Evolutionary conservation across 2,329 filamentous ascomycete species (phyloP), one percentile per base, ranked within the genome.

Genomic region (Claviceps pazoutovae): DNA sequence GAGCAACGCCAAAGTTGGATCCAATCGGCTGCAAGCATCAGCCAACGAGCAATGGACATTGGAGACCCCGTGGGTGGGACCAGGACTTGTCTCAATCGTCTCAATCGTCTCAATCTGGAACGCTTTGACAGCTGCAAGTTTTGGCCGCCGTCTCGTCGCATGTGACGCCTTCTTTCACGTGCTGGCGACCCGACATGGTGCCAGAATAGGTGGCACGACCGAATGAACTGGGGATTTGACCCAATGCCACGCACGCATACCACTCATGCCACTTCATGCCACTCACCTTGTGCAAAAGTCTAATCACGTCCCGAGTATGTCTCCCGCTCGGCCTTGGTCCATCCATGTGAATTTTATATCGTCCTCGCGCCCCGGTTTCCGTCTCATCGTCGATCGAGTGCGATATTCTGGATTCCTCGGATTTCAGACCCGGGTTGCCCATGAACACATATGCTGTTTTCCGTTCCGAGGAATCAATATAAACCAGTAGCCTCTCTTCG

Each of bases 141-240:
- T 34, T 30, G 19, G 6, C 43, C 4, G 5, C 14, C n/a, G 21
- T 30, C 43, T 17, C 46, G 17, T 54, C 46, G 49, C 52, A 51
- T 54, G 52, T 51, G 49, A 51, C 41, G 49, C 21, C 43, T 39
- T 54, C 45, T 51, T 54, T 54, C 52, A 54, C 52, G 52, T 54
- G 52, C 49, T 49, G 49, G 38, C 48, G 9, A 46, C 46, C 49
- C 37, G 39, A 54, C 52, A 30, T 26, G 21, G 23, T 37, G 52
- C 46, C 52, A 37, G 13, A 53, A 44, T 19, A 45, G 49, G 46
- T 49, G 52, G 46, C 52, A 51, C 49, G 38, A 46, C 52, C 49
- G 42, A 47, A 19, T 38, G 19, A 34, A 50, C 46, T 47, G 16
- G 51, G 42, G 16, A 50, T 51, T 51, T 43, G 7, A 16, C 21